Evolutionary conservation across 1,284 basidiomycete genomes (phyloP).

Genomic region (Termitomyces sp.): DNA sequence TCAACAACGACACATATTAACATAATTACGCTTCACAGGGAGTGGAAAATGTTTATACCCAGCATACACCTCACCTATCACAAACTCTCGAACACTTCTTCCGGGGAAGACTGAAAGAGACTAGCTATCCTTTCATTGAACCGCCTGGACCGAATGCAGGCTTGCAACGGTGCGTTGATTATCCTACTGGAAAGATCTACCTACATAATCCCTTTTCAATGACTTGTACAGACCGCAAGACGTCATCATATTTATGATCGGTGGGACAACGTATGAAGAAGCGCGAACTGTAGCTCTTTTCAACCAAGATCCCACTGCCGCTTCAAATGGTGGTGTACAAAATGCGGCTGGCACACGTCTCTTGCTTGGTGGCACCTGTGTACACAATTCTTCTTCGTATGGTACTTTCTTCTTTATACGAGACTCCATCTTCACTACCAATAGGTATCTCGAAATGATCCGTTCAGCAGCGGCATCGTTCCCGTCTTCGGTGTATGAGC

Average conservation of each 20-base stretch:
- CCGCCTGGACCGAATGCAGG: constrained; percentile 60
- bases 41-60: constrained; percentile 99
- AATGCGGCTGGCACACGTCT: constrained; percentile 63
- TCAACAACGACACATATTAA: background rate
- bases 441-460: constrained; percentile 73
- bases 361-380: constrained; percentile 85
- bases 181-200: background rate
- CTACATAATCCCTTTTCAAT: background rate
- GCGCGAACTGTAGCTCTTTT: constrained; percentile 77
- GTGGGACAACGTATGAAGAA: constrained; percentile 93
- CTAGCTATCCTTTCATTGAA: constrained; percentile 88
- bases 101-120: constrained; percentile 82
- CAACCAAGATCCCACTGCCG: constrained; percentile 69
- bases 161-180: constrained; percentile 54
- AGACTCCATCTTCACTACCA: constrained; percentile 14
- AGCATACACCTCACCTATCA: constrained; percentile 91
- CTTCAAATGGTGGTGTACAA: constrained; percentile 44
- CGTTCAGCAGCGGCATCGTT: constrained; percentile 57
- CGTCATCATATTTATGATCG: constrained; percentile 92
- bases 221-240: constrained; percentile 74
- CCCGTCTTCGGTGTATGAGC: constrained; percentile 63
- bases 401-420: constrained; percentile 18
- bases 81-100: constrained; percentile 90
- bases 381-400: constrained; percentile 89
- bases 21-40: constrained; percentile 48